Percentiles rank a stretch among this genome's conserved stretches.
These are phyloP conservation scores for Hortaea werneckii DNA, from an alignment of 2,329 filamentous ascomycete genomes.

Conservation along the genomic window DNA sequence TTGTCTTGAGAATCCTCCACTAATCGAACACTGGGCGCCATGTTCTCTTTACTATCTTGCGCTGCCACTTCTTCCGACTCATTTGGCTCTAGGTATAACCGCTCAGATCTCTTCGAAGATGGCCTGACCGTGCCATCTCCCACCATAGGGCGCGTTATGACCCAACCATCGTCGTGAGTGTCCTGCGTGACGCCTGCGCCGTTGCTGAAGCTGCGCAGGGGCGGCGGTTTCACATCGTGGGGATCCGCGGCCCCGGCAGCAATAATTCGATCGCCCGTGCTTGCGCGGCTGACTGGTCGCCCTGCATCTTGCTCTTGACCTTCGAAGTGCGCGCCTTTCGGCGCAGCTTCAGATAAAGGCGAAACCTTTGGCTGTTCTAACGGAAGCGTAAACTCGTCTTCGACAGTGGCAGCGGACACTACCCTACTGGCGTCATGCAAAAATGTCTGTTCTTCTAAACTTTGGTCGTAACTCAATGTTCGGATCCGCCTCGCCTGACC, in stretches of 20 bases:
- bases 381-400: constrained; percentile 9
- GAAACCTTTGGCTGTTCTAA: constrained; percentile 12
- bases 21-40: not conserved
- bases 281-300: constrained; percentile 17
- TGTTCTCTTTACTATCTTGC: not conserved
- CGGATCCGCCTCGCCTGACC: constrained; percentile 8
- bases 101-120: constrained; percentile 13
- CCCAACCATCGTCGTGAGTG: constrained; percentile 17
- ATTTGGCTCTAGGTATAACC: constrained; percentile 23
- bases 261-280: constrained; percentile 22
- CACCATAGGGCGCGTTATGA: constrained; percentile 9
- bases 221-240: constrained; percentile 6
- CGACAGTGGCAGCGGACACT: constrained; percentile 12
- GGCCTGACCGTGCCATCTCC: constrained; percentile 8
- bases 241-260: constrained; percentile 6
- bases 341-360: constrained; percentile 14
- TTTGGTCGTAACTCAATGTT: constrained; percentile 26
- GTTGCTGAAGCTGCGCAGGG: constrained; percentile 17
- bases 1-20: constrained; percentile 7
- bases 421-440: constrained; percentile 35
- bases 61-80: constrained; percentile 16
- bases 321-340: not conserved
- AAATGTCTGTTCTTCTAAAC: constrained; percentile 30
- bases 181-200: constrained; percentile 14
- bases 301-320: not conserved